phyloP scores from a whole-genome alignment of 2,329 filamentous ascomycete species.

The Fusarium pseudonygamai region DNA sequence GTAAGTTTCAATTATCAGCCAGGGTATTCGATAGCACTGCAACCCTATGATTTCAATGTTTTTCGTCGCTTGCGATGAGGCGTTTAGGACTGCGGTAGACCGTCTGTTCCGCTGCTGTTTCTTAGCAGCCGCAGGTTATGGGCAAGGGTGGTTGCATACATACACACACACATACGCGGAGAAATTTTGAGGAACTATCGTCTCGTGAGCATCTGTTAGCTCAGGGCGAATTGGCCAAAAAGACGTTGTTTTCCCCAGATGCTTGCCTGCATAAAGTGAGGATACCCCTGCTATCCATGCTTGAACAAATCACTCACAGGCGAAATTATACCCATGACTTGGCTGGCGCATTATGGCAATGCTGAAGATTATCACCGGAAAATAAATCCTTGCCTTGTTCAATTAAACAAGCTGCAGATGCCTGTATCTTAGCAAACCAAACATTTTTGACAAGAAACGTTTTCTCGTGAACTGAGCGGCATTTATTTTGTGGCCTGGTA shows the following conservation, averaged over 20 bases:
- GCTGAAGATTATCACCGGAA: neutral
- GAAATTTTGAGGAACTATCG: neutral
- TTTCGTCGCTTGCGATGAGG: slow-evolving; percentile 4
- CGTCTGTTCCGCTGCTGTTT: neutral
- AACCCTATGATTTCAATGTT: slow-evolving; percentile 25
- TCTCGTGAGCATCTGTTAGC: slow-evolving; percentile 11
- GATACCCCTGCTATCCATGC: slow-evolving; percentile 15
- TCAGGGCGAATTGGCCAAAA: slow-evolving; percentile 2
- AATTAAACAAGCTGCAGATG: neutral
- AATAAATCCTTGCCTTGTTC: slow-evolving; percentile 1
- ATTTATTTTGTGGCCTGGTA: neutral
- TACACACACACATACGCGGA: neutral
- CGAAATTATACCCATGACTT: slow-evolving; percentile 8
- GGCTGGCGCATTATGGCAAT: slow-evolving; percentile 3
- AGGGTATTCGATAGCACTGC: slow-evolving; percentile 23
- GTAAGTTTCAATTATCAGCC: slow-evolving; percentile 19
- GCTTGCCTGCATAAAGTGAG: slow-evolving; percentile 21
- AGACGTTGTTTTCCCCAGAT: slow-evolving; percentile 12
- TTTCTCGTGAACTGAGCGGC: neutral
- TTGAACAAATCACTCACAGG: slow-evolving; percentile 5
- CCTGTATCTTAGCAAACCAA: neutral
- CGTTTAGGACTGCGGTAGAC: slow-evolving; percentile 3
- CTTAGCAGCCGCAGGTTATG: slow-evolving; percentile 6
- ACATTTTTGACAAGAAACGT: neutral
- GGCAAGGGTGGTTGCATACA: neutral